Percentiles rank a stretch among this genome's conserved stretches.
phyloP scores from a whole-genome alignment of 1,284 basidiomycete species.

The Apiotrichum siamense region DNA sequence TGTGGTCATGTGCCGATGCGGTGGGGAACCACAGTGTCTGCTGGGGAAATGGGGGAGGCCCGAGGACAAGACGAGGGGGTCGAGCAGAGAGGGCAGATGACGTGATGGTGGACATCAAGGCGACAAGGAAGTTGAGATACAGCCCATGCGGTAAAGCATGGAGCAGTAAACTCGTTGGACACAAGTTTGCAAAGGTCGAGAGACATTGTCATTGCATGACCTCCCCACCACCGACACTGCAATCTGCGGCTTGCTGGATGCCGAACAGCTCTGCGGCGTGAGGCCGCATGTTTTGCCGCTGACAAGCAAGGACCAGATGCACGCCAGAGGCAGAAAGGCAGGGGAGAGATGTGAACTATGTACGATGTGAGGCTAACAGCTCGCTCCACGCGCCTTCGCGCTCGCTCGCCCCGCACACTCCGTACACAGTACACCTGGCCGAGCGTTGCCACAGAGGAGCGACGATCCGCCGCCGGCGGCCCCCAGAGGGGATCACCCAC shows the following conservation, averaged over 20 bases:
- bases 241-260: not conserved
- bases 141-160: too few relatives aligned
- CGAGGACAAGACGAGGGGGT: too few relatives aligned
- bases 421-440: constrained; percentile 25
- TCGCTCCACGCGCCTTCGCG: constrained; percentile 25
- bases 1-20: not conserved
- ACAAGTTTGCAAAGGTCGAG: not conserved
- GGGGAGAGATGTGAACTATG: constrained; percentile 15
- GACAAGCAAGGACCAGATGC: not conserved
- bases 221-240: not conserved
- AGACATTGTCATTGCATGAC: constrained; percentile 6
- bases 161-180: not conserved
- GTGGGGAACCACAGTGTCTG: too few relatives aligned
- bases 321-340: not conserved
- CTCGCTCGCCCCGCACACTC: constrained; percentile 27
- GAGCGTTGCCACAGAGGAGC: not conserved
- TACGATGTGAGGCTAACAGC: constrained; percentile 25
- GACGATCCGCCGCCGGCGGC: not conserved
- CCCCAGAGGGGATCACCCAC: too few relatives aligned
- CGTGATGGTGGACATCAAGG: too few relatives aligned
- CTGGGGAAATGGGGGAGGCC: too few relatives aligned
- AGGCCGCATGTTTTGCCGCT: not conserved
- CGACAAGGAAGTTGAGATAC: too few relatives aligned
- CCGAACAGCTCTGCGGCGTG: not conserved
- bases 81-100: too few relatives aligned